Conservation (phyloP, 306 rosid species). For the Lathyrus tuberosus region DNA sequence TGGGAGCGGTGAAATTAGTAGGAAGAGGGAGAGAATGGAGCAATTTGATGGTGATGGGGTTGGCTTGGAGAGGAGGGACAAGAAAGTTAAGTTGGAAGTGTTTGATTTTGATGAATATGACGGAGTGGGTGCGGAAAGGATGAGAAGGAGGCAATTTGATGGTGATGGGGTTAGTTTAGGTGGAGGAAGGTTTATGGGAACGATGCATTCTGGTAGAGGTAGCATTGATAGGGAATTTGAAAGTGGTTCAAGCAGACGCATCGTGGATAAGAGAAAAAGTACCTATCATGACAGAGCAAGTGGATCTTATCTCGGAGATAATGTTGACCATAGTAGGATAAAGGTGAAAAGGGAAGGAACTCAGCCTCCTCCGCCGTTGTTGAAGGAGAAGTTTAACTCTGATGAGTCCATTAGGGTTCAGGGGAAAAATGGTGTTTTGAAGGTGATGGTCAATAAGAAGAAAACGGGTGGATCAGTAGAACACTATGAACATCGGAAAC, state of each 20-base stretch:
- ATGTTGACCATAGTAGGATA: constrained; percentile 44
- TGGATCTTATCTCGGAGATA: constrained; percentile 49
- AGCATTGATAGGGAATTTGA: constrained; percentile 64
- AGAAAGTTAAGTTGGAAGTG: constrained; percentile 63
- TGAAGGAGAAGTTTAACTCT: constrained; percentile 64
- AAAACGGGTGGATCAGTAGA: constrained; percentile 52
- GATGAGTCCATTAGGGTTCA: constrained; percentile 86
- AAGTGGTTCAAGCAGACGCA: constrained; percentile 58
- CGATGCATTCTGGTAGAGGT: constrained; percentile 56
- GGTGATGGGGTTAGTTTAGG: constrained; percentile 52
- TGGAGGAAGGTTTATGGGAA: constrained; percentile 55
- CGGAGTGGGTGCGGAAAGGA: constrained; percentile 47
- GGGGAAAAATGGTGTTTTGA: constrained; percentile 95
- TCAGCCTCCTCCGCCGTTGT: constrained; percentile 43
- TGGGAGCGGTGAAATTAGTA: constrained; percentile 50
- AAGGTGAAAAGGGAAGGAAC: constrained; percentile 56
- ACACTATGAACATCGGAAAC: constrained; percentile 48
- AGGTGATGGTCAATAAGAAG: constrained; percentile 84
- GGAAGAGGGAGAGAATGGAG: constrained; percentile 65
- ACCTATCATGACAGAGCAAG: constrained; percentile 47
- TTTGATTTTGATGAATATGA: constrained; percentile 78
- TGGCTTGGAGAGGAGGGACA: constrained; percentile 55
- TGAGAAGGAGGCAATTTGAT: constrained; percentile 52
- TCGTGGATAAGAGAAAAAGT: constrained; percentile 56
- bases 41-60: constrained; percentile 30